Conservation (phyloP, 345 rosid genomes). For the Arabis alpina region DNA sequence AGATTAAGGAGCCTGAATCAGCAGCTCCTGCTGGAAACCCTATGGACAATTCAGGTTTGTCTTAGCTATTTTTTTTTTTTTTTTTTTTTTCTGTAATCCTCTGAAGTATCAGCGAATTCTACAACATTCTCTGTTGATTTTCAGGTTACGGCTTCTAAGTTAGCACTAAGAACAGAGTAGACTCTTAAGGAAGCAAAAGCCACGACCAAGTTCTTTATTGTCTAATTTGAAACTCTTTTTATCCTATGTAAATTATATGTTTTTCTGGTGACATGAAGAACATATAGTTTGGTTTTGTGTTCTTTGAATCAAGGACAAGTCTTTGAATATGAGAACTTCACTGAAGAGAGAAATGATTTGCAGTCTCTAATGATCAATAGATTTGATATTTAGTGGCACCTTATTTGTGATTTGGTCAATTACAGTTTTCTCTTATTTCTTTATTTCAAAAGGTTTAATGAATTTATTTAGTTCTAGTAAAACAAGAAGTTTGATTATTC, state of each 20-base stretch:
- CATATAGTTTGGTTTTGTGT: slow-evolving; percentile 21
- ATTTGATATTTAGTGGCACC: too few species aligned
- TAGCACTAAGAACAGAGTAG: slow-evolving; percentile 24
- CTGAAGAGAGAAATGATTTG: too few species aligned
- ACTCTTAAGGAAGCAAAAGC: slow-evolving; percentile 21
- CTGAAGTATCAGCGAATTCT: neutral
- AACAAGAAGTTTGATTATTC: too few species aligned
- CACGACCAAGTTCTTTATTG: slow-evolving; percentile 1
- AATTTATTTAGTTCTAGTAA: too few species aligned
- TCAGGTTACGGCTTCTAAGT: slow-evolving; percentile 33
- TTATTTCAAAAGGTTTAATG: too few species aligned
- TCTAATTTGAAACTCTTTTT: neutral
- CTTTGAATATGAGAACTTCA: slow-evolving; percentile 4
- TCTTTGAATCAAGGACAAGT: slow-evolving; percentile 1
- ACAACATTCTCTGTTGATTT: slow-evolving; percentile 18
- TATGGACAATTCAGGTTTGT: slow-evolving; percentile 62
- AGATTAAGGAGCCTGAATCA: slow-evolving; percentile 84
- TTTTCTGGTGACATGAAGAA: slow-evolving; percentile 23
- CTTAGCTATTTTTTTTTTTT: neutral
- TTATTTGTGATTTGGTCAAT: too few species aligned
- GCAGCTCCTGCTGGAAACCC: slow-evolving; percentile 73
- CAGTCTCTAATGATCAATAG: too few species aligned
- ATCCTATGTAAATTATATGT: slow-evolving; percentile 26
- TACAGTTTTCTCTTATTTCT: too few species aligned
- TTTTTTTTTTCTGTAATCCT: neutral